These are phyloP conservation scores for Sporothrix globosa DNA, from an alignment of 2,329 filamentous ascomycete species.

Conservation along the genomic window DNA sequence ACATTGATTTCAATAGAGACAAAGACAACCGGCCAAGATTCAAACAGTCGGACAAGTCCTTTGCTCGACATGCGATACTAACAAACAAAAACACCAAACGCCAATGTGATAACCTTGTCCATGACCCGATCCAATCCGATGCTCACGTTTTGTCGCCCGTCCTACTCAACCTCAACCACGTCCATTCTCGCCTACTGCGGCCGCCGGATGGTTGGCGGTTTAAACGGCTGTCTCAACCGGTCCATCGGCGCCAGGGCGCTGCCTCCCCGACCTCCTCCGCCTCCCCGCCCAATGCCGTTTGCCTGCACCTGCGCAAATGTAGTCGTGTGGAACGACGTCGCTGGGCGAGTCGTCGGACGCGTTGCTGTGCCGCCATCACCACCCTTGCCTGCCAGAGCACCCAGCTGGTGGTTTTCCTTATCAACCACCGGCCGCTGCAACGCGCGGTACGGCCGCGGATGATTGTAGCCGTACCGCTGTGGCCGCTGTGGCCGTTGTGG, in stretches of 20 bases:
- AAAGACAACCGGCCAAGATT: too few species aligned
- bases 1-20: background rate
- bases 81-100: background rate
- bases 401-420: slow-evolving; percentile 23
- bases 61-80: too few species aligned
- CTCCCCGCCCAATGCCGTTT: slow-evolving; percentile 39
- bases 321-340: slow-evolving; percentile 56
- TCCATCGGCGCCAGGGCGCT: slow-evolving; percentile 51
- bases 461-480: slow-evolving; percentile 23
- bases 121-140: background rate
- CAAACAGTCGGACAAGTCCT: background rate
- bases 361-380: slow-evolving; percentile 33
- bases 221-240: slow-evolving; percentile 59
- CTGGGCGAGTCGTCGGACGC: slow-evolving; percentile 43
- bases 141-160: background rate
- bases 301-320: slow-evolving; percentile 45
- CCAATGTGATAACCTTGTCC: background rate
- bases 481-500: background rate
- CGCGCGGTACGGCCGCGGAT: slow-evolving; percentile 20
- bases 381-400: background rate
- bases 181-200: background rate
- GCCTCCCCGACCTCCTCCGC: slow-evolving; percentile 37
- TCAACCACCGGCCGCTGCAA: slow-evolving; percentile 4
- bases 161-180: background rate
- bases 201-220: slow-evolving; percentile 58